Conservation (phyloP, 2,329 filamentous ascomycete genomes). For the Elsinoe perseae region DNA sequence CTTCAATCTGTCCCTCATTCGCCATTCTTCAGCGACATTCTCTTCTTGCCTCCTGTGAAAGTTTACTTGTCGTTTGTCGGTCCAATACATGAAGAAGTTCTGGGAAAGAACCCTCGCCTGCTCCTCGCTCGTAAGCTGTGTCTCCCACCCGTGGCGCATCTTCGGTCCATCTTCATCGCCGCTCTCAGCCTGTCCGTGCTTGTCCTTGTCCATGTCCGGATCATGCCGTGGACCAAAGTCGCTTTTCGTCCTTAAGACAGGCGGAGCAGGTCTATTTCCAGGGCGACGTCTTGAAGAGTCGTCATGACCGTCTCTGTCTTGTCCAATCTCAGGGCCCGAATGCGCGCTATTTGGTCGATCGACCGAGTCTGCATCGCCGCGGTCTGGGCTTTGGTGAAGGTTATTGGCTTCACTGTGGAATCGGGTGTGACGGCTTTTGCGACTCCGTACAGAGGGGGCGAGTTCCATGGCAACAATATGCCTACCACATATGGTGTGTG, state of each 20-base stretch:
- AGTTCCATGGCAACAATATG: not conserved
- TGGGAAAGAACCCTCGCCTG: conserved; percentile 76
- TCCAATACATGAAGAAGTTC: conserved; percentile 99
- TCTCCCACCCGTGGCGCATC: conserved; percentile 81
- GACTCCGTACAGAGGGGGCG: not conserved
- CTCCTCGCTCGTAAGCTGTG: conserved; percentile 84
- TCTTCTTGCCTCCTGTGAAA: conserved; percentile 62
- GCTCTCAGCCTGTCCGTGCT: conserved; percentile 27
- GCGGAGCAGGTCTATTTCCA: conserved; percentile 24
- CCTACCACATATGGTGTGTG: not conserved
- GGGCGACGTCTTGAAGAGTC: conserved; percentile 12
- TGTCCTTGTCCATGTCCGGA: conserved; percentile 18
- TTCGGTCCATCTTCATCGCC: conserved; percentile 30
- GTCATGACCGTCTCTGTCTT: not conserved
- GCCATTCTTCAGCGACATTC: conserved; percentile 72
- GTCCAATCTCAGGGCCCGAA: not conserved
- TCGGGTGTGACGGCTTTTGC: conserved; percentile 5
- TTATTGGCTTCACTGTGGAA: conserved; percentile 4
- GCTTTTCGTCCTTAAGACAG: conserved; percentile 45
- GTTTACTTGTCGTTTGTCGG: conserved; percentile 93
- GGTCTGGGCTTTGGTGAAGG: not conserved
- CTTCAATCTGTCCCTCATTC: conserved; percentile 92
- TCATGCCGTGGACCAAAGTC: conserved; percentile 40
- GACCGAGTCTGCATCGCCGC: not conserved
- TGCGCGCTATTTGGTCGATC: conserved; percentile 8